phyloP scores from a whole-genome alignment of 306 rosid genomes.

The cucumber (Cucumis sativus) region DNA sequence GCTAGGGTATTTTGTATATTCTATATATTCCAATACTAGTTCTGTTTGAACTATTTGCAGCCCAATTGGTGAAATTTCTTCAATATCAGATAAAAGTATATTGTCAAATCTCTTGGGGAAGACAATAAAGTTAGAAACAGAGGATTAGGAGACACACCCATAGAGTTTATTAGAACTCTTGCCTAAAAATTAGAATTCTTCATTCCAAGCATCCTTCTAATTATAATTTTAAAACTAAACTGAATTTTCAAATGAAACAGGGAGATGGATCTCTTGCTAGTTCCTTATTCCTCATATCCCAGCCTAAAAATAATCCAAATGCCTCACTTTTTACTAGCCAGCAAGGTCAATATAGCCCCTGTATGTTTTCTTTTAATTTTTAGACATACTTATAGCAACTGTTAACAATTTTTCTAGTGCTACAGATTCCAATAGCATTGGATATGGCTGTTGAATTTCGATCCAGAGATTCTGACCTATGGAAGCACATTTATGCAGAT shows the following conservation, averaged over 20 bases:
- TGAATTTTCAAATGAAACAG: conserved; percentile 39
- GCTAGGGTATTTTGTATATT: not conserved
- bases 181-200: too few relatives aligned
- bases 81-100: conserved; percentile 53
- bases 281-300: conserved; percentile 91
- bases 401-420: conserved; percentile 18
- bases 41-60: conserved; percentile 31
- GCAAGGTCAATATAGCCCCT: conserved; percentile 52
- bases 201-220: conserved; percentile 11
- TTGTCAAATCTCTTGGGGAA: conserved; percentile 37
- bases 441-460: conserved; percentile 94
- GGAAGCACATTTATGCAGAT: conserved; percentile 83
- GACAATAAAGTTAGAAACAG: not conserved
- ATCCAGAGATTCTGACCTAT: conserved; percentile 76
- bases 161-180: too few relatives aligned
- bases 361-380: conserved; percentile 10
- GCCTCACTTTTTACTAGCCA: conserved; percentile 96
- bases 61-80: conserved; percentile 58
- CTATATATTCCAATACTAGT: conserved; percentile 2
- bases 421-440: conserved; percentile 83
- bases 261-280: conserved; percentile 91
- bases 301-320: conserved; percentile 81
- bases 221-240: conserved; percentile 16
- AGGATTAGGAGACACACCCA: too few relatives aligned
- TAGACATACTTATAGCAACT: conserved; percentile 10